Conservation (phyloP, 1,284 basidiomycete genomes). For the Sporisorium iseilematis-ciliati region DNA sequence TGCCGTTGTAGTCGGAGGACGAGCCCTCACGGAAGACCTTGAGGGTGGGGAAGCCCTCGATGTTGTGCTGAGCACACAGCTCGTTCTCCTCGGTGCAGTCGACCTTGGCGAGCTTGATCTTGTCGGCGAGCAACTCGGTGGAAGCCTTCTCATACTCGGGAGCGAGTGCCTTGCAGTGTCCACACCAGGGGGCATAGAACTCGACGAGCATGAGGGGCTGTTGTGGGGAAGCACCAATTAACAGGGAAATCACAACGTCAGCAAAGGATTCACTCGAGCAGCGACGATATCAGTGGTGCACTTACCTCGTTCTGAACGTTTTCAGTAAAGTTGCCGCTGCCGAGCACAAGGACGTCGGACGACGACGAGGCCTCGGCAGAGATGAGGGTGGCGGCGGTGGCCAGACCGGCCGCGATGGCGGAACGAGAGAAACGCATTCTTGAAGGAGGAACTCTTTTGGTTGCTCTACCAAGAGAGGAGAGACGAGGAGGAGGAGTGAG, state of each 20-base stretch:
- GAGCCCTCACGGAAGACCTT: constrained; percentile 91
- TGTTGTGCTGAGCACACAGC: constrained; percentile 74
- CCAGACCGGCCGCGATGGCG: constrained; percentile 54
- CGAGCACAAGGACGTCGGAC: constrained; percentile 87
- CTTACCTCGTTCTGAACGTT: constrained; percentile 75
- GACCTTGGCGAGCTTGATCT: constrained; percentile 90
- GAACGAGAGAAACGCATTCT: constrained; percentile 55
- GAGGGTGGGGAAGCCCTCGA: constrained; percentile 90
- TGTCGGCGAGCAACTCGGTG: constrained; percentile 84
- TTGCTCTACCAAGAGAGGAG: background rate
- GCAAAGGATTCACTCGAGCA: background rate
- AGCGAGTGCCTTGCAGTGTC: constrained; percentile 79
- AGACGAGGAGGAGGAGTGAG: background rate
- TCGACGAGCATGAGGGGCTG: constrained; percentile 90
- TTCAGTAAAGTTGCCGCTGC: constrained; percentile 78
- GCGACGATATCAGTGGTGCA: background rate
- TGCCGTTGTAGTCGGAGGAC: constrained; percentile 81
- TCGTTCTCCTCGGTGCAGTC: constrained; percentile 75
- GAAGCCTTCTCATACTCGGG: constrained; percentile 93
- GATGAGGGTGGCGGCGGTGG: constrained; percentile 66
- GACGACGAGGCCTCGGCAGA: constrained; percentile 74
- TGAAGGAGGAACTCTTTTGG: constrained; percentile 2
- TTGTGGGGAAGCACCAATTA: background rate
- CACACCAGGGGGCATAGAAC: constrained; percentile 91
- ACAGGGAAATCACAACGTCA: background rate